Evolutionary conservation across 192 early-diverging fungal species (phyloP).

Genomic region (Backusella australiensis): DNA sequence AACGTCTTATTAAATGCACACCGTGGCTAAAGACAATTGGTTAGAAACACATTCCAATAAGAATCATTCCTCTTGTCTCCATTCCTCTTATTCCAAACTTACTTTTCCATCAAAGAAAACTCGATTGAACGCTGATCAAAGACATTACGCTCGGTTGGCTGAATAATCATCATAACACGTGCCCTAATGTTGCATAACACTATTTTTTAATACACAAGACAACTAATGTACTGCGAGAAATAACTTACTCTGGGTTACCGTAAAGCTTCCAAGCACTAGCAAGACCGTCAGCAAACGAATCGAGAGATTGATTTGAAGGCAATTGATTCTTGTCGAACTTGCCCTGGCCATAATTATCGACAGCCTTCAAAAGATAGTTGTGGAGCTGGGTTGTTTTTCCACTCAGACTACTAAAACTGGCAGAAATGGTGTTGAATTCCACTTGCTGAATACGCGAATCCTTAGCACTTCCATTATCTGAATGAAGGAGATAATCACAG

Average conservation of each 20-base stretch:
- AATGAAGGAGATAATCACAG: slow-evolving; percentile 90
- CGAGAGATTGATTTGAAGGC: slow-evolving; percentile 67
- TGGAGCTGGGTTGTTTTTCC: slow-evolving; percentile 75
- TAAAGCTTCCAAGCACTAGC: slow-evolving; percentile 71
- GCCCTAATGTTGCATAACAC: slow-evolving; percentile 40
- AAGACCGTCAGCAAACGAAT: slow-evolving; percentile 70
- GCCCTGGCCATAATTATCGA: slow-evolving; percentile 40
- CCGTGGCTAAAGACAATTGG: slow-evolving; percentile 48
- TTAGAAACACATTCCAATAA: neutral
- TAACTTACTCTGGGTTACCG: slow-evolving; percentile 45
- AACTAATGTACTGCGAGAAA: neutral
- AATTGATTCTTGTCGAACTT: slow-evolving; percentile 45
- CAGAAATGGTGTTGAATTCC: slow-evolving; percentile 94
- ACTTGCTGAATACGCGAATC: slow-evolving; percentile 82
- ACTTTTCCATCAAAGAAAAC: slow-evolving; percentile 65
- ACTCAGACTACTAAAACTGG: slow-evolving; percentile 87
- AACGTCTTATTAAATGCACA: slow-evolving; percentile 59
- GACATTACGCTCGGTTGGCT: slow-evolving; percentile 88
- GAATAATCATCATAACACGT: slow-evolving; percentile 84
- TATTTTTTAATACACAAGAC: neutral
- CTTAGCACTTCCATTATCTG: slow-evolving; percentile 35
- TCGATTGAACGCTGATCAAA: slow-evolving; percentile 93
- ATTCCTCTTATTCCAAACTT: neutral
- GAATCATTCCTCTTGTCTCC: neutral
- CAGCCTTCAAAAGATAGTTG: slow-evolving; percentile 49